Percentiles rank a stretch among this genome's conserved stretches.
These are phyloP conservation scores for Fusarium pseudoanthophilum DNA, from an alignment of 2,329 filamentous ascomycete species.

Conservation along the genomic window DNA sequence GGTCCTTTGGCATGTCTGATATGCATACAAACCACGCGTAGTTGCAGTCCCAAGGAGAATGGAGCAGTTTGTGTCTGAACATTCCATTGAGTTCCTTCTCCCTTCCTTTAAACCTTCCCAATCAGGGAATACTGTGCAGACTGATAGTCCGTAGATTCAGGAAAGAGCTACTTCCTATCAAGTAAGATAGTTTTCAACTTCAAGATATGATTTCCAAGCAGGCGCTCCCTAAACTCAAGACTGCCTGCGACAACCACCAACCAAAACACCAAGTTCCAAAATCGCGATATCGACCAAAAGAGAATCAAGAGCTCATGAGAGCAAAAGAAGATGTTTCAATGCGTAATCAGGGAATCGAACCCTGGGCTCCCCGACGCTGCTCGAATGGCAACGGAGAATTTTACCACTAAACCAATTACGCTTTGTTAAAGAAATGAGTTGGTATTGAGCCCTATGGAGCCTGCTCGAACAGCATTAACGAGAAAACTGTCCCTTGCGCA, in stretches of 20 bases:
- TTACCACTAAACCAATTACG: constrained; percentile 29
- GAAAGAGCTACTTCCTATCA: not conserved
- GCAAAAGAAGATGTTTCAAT: not conserved
- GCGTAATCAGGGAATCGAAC: constrained; percentile 21
- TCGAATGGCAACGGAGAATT: constrained; percentile 24
- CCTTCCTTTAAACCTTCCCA: not conserved
- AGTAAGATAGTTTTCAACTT: not conserved
- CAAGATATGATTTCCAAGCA: not conserved
- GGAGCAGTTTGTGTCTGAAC: not conserved
- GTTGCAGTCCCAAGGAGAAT: not conserved
- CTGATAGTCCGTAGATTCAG: not conserved
- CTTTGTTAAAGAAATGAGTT: not conserved
- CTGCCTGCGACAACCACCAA: no score
- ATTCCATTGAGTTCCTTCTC: not conserved
- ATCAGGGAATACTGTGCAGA: not conserved
- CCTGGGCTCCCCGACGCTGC: not conserved
- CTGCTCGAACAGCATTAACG: not conserved
- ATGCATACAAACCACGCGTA: not conserved
- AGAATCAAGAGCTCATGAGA: not conserved
- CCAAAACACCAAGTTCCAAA: not conserved
- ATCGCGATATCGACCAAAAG: not conserved
- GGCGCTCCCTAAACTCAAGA: not conserved
- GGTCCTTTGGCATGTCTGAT: not conserved
- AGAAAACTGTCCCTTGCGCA: not conserved
- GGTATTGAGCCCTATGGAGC: not conserved